Evolutionary conservation across 345 rosid genomes (phyloP), one percentile per base, ranked within the genome.

Genomic region (Iberis pinnata): DNA sequence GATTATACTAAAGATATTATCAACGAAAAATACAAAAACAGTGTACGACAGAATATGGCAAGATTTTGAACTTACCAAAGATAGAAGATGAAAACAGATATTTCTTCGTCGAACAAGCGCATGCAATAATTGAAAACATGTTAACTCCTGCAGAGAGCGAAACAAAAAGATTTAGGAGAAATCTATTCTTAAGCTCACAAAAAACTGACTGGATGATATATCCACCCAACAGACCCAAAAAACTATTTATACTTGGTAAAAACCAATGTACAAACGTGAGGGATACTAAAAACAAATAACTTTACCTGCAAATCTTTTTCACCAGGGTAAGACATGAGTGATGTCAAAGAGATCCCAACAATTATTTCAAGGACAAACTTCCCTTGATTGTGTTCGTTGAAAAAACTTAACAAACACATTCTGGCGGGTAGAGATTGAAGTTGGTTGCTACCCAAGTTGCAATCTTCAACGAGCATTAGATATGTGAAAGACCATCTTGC

Each of bases 401-500:
- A 92, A 72, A 79, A 88, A 22, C 65, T 76, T 13, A 76, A 67
- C 50, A 88, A 70, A 67, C 80, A 73, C 73, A 65, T 73, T 59
- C 72, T 68, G 60, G 94, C 77, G 22, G 71, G 73, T 42, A 52
- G 65, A 48, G 78, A 77, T 65, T 62, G 80, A 37, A 66, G 76
- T 60, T 74, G 84, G 59, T 70, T 68, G 60, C 46, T 77, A 59
- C 75, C 70, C 49, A 73, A 69, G 73, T 70, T 64, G 73, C 68
- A 67, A 58, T 70, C 73, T 72, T 84, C 95, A 26, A 69, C 67
- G 57, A 95, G 60, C 85, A 90, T 67, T 37, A 90, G 73, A 61
- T 84, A 90, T 64, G 98, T 90, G 43, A 65, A 78, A 47, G 89
- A 82, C 98, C 96, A 87, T 78, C 96, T 84, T 47, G 92, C 85